phyloP scores from a whole-genome alignment of 1,139 yeast genomes.

The Geotrichum aggregatum region DNA sequence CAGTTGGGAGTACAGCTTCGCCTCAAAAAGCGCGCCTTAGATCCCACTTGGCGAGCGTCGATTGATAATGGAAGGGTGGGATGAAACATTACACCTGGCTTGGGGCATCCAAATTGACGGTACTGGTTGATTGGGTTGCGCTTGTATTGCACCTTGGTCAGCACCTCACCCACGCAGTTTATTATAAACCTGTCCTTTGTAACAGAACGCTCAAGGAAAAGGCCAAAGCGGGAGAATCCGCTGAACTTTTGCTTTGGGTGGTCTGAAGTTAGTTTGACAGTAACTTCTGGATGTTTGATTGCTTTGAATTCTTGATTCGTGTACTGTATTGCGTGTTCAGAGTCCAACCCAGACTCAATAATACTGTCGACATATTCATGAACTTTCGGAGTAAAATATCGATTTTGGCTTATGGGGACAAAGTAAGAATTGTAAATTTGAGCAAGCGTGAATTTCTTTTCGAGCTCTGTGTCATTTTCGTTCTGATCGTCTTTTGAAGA shows the following conservation, averaged over 20 bases:
- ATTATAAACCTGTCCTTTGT: slow-evolving; percentile 53
- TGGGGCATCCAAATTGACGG: slow-evolving; percentile 74
- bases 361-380: slow-evolving; percentile 12
- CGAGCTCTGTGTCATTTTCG: slow-evolving; percentile 19
- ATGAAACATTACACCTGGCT: slow-evolving; percentile 65
- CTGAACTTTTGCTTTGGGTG: slow-evolving; percentile 60
- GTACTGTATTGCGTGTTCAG: slow-evolving; percentile 14
- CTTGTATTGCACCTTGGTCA: slow-evolving; percentile 58
- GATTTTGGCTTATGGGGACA: slow-evolving; percentile 17
- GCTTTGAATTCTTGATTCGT: slow-evolving; percentile 29
- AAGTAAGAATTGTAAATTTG: slow-evolving; percentile 21
- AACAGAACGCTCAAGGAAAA: slow-evolving; percentile 48
- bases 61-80: slow-evolving; percentile 55
- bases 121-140: slow-evolving; percentile 71
- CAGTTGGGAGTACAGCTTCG: slow-evolving; percentile 75
- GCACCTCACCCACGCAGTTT: slow-evolving; percentile 72
- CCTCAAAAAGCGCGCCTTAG: slow-evolving; percentile 68
- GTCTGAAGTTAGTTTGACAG: slow-evolving; percentile 49
- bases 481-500: slow-evolving; percentile 10
- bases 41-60: slow-evolving; percentile 79
- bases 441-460: slow-evolving; percentile 20
- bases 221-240: slow-evolving; percentile 68
- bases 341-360: background rate
- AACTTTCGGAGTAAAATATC: slow-evolving; percentile 15
- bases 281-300: slow-evolving; percentile 30